Conservation (phyloP, 805 yeast genomes). For the Diddensiella santjacobensis region DNA sequence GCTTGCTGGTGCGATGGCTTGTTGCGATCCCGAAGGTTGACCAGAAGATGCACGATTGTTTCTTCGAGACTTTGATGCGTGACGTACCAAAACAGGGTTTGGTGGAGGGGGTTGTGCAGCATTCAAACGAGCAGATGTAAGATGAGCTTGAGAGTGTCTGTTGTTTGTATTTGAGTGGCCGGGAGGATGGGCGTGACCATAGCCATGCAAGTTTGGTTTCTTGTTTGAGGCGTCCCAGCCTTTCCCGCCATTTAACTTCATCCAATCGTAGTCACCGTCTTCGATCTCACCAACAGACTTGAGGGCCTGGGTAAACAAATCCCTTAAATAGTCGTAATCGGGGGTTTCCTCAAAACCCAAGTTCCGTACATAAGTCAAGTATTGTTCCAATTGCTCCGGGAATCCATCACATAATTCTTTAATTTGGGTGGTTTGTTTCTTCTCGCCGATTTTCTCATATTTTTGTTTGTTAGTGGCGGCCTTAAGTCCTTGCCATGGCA, state of each 20-base stretch:
- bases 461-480: conserved; percentile 98
- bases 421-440: conserved; percentile 85
- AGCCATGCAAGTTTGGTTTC: conserved; percentile 92
- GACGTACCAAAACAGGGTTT: conserved; percentile 33
- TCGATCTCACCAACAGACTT: conserved; percentile 64
- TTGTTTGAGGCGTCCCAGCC: conserved; percentile 92
- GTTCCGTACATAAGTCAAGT: conserved; percentile 81
- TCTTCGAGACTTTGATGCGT: conserved; percentile 32
- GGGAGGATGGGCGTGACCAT: conserved; percentile 90
- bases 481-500: conserved; percentile 98
- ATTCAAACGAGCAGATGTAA: conserved; percentile 37
- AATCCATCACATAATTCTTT: conserved; percentile 81
- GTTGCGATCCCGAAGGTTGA: conserved; percentile 2
- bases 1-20: conserved; percentile 1
- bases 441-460: conserved; percentile 95
- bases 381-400: conserved; percentile 91
- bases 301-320: conserved; percentile 72
- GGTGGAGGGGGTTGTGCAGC: conserved; percentile 38
- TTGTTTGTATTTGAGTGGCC: conserved; percentile 25
- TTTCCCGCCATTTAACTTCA: conserved; percentile 89
- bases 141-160: conserved; percentile 30
- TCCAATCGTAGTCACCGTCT: conserved; percentile 97
- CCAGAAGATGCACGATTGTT: conserved; percentile 9
- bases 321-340: conserved; percentile 82
- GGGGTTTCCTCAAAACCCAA: conserved; percentile 92